Percentiles rank a stretch among this genome's conserved stretches.
These are phyloP conservation scores for Calonectria naviculata DNA, from an alignment of 2,329 filamentous ascomycete genomes.

Conservation along the genomic window DNA sequence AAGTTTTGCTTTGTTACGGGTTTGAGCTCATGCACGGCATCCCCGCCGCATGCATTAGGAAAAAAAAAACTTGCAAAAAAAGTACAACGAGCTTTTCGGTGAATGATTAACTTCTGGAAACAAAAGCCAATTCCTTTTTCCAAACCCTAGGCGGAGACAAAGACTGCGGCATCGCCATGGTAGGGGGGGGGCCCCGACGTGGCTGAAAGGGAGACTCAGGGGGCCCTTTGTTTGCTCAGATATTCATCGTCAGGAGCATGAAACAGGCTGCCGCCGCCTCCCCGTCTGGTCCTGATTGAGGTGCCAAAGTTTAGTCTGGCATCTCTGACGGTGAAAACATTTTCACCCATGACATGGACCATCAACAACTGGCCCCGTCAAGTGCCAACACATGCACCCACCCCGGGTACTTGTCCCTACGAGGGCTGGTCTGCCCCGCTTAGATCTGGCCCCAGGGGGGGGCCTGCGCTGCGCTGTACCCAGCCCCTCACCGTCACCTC, in stretches of 20 bases:
- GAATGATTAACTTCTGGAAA: background rate
- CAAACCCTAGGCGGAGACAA: background rate
- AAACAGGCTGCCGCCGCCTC: background rate
- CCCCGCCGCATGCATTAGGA: background rate
- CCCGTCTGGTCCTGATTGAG: background rate
- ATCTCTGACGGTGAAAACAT: conserved; percentile 1
- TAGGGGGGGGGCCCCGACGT: background rate
- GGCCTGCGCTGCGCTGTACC: background rate
- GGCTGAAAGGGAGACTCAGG: background rate
- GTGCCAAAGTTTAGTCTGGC: conserved; percentile 1
- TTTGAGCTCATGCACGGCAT: background rate
- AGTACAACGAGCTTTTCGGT: background rate
- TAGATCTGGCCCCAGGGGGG: background rate
- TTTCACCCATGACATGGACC: conserved; percentile 4
- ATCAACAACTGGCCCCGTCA: conserved; percentile 1
- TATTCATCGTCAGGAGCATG: background rate
- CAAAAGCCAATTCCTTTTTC: background rate
- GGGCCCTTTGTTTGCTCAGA: background rate
- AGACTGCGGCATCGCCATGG: background rate
- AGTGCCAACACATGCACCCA: background rate
- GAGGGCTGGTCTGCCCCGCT: background rate
- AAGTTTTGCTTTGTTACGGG: background rate
- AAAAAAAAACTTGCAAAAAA: background rate
- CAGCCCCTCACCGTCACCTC: conserved; percentile 3
- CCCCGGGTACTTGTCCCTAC: background rate